Evolutionary conservation across 2,329 filamentous ascomycete genomes (phyloP).

Genomic region (Xenoacremonium recifei): DNA sequence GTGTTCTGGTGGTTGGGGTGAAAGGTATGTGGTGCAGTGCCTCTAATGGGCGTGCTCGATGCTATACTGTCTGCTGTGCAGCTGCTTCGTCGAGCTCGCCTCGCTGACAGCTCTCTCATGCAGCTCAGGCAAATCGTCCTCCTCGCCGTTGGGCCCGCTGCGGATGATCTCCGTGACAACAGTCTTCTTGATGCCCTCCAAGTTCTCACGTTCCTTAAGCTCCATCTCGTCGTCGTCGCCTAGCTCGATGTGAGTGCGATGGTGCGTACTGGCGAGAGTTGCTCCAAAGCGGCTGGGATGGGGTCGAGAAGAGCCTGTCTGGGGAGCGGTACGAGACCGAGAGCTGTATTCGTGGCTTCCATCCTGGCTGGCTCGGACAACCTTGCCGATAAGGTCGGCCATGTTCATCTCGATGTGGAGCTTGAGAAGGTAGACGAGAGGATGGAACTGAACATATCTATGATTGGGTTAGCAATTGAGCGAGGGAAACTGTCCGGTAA

Average conservation of each 20-base stretch:
- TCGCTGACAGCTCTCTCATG: constrained; percentile 16
- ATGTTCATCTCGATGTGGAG: constrained; percentile 30
- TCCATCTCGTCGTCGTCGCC: constrained; percentile 24
- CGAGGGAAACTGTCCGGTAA: no score
- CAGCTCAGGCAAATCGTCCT: constrained; percentile 21
- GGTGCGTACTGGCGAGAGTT: constrained; percentile 15
- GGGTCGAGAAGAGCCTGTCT: constrained; percentile 11
- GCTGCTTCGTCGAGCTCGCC: constrained; percentile 12
- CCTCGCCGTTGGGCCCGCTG: constrained; percentile 11
- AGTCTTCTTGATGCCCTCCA: constrained; percentile 22
- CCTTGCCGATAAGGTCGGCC: constrained; percentile 27
- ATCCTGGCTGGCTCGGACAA: constrained; percentile 22
- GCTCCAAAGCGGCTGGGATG: constrained; percentile 16
- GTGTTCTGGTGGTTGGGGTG: not conserved
- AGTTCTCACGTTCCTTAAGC: constrained; percentile 20
- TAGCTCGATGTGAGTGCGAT: constrained; percentile 20
- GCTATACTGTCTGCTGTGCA: constrained; percentile 14
- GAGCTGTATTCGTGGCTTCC: constrained; percentile 16
- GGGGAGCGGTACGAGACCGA: constrained; percentile 13
- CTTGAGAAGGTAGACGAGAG: constrained; percentile 26
- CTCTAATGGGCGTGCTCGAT: constrained; percentile 18
- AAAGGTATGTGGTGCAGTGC: not conserved
- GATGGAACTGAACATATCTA: constrained; percentile 28
- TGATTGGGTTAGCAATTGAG: not conserved
- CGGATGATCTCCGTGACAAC: constrained; percentile 18